These are phyloP conservation scores for Lathyrus tuberosus DNA, from an alignment of 306 rosid genomes.

Conservation along the genomic window DNA sequence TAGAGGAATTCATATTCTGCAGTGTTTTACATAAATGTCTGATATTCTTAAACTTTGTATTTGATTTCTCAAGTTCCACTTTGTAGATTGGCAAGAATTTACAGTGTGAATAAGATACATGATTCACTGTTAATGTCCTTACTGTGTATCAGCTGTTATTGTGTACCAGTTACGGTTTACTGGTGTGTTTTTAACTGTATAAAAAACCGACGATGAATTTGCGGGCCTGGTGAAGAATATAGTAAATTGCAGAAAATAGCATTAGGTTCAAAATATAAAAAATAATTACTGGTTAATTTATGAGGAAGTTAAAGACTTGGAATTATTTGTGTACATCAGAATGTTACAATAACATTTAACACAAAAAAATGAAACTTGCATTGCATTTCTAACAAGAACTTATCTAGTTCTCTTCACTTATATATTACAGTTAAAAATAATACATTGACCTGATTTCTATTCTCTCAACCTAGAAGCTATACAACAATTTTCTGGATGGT, in stretches of 20 bases:
- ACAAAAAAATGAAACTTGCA: slow-evolving; percentile 39
- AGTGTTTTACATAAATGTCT: slow-evolving; percentile 32
- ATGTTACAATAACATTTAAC: slow-evolving; percentile 35
- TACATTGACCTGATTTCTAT: slow-evolving; percentile 59
- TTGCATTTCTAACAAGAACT: slow-evolving; percentile 47
- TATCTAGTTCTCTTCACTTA: slow-evolving; percentile 36
- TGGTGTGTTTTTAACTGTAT: neutral
- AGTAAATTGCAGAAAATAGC: slow-evolving; percentile 2
- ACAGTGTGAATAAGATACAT: slow-evolving; percentile 45
- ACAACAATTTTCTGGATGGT: slow-evolving; percentile 61
- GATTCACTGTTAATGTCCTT: slow-evolving; percentile 16
- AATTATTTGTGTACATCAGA: neutral
- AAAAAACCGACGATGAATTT: neutral
- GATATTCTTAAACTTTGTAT: slow-evolving; percentile 10
- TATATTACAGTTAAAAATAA: slow-evolving; percentile 63
- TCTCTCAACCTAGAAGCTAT: slow-evolving; percentile 68
- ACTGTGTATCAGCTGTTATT: neutral
- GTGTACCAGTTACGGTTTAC: slow-evolving; percentile 8
- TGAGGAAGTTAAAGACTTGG: neutral
- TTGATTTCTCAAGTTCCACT: slow-evolving; percentile 29
- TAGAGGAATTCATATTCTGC: slow-evolving; percentile 32
- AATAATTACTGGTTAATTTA: neutral
- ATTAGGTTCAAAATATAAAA: neutral
- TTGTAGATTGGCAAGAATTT: slow-evolving; percentile 46
- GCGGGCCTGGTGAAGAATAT: neutral